Conservation (phyloP, 2,329 filamentous ascomycete species). For the Leptosphaerulina australis region DNA sequence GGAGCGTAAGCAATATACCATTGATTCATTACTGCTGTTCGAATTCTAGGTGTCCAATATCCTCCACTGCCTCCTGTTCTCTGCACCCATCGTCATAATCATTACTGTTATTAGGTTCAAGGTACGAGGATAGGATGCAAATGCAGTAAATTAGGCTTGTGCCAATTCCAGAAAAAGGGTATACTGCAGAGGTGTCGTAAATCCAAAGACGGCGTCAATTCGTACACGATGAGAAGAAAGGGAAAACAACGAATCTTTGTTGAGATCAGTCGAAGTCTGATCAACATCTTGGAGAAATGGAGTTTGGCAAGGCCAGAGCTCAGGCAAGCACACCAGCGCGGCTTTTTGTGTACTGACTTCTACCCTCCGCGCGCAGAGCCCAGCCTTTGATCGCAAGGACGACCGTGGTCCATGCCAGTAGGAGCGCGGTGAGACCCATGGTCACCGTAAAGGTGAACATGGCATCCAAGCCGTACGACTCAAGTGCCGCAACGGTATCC, state of each 20-base stretch:
- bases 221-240: conserved; percentile 26
- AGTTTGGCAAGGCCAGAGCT: background rate
- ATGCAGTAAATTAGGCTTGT: conserved; percentile 35
- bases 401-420: conserved; percentile 85
- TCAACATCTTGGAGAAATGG: background rate
- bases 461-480: conserved; percentile 76
- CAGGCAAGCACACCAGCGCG: conserved; percentile 39
- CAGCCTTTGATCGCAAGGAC: conserved; percentile 86
- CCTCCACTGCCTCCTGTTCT: background rate
- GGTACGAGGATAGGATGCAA: conserved; percentile 30
- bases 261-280: background rate
- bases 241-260: conserved; percentile 15
- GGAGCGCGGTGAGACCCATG: conserved; percentile 78
- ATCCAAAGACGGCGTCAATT: conserved; percentile 20
- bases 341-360: conserved; percentile 31
- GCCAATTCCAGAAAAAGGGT: conserved; percentile 32
- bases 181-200: conserved; percentile 44
- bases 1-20: conserved; percentile 18
- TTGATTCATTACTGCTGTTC: conserved; percentile 11
- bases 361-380: conserved; percentile 60
- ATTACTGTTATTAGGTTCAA: conserved; percentile 24
- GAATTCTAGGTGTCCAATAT: background rate
- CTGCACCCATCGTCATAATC: background rate
- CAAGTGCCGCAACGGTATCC: conserved; percentile 78
- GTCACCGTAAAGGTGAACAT: conserved; percentile 94